Base-by-base conservation (phyloP, 73 alveolate genomes). In the Paramecium octaurelia region DNA sequence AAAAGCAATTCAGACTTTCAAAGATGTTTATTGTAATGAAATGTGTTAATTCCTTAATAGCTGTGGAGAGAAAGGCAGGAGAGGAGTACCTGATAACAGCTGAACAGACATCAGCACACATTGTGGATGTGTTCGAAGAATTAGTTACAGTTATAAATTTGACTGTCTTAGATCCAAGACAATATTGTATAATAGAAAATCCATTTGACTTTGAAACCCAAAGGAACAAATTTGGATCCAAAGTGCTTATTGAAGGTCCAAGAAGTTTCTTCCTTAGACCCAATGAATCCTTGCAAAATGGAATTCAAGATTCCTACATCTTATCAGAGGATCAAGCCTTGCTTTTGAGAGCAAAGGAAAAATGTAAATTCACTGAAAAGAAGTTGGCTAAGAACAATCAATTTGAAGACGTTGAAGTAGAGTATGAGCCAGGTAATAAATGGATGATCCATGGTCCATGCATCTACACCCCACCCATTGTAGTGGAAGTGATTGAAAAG, bases 391-490 rank as follows among this genome's bases (percentile, higher is more conserved):
- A 46, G 24, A 80, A 80, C 2, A 48, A 42, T 31, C 18, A 80
- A 46, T 18, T 11, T 9, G 73, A 23, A 31, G 77, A 80, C 11
- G 31, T 24, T 12, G 57, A 20, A 80, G 31, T 80, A 16, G 73
- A 80, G 8, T 80, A 80, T 80, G 91, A 89, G 12, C 98, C 98
- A 44, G 98, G 96, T 80, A 97, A 96, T 88, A 95, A 96, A 92
- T 96, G 98, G 98, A 96, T 96, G 98, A 87, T 96, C 46, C 75
- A 88, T 77, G 98, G 98, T 5, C 98, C 98, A 36, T 43, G 97
- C 60, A 77, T 96, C 16, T 96, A 95, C 50, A 90, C 93, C 11
- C 98, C 97, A 11, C 96, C 97, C 1, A 96, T 93, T 36, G 96
- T 93, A 54, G 97, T 96, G 2, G 93, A 58, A 36, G 94, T 96